Evolutionary conservation across 129 eudicot genomes (phyloP), one percentile per base, ranked within the genome.

Genomic region (Scalesia atractyloides): DNA sequence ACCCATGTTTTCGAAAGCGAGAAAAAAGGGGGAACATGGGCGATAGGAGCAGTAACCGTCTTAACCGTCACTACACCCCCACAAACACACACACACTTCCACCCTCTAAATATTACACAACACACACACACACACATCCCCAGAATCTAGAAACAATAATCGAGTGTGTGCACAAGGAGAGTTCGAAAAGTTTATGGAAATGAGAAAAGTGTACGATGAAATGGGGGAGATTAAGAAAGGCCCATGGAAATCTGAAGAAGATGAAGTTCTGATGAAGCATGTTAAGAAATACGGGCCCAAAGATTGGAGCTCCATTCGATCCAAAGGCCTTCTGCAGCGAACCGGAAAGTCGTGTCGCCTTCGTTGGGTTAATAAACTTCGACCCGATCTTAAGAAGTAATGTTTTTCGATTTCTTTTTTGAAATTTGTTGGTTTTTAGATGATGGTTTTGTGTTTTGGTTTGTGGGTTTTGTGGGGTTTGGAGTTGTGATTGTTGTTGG

Each of bases 281-380:
- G 97, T 91, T 1, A 80, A 84, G 7, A 88, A 75, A 60, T 86
- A 78, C 26, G 97, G 97, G 0, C 90, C 95, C 0, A 80, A 87
- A 80, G 97, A 91, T 24, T 88, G 95, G 97, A 91, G 97, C 97
- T 91, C 96, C 90, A 86, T 91, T 88, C 97, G 90, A 88, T 88
- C 97, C 97, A 91, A 91, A 84, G 95, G 96, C 44, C 90, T 91
- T 43, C 79, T 91, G 69, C 86, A 49, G 20, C 95, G 97, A 12
- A 91, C 97, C 5, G 97, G 92, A 50, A 91, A 91, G 66, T 86
- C 96, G 0, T 91, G 97, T 66, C 95, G 97, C 50, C 95, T 91
- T 72, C 97, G 97, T 78, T 91, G 97, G 97, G 97, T 91, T 61
- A 91, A 91, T 37, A 91, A 91, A 82, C 91, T 91, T n/a, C 78